phyloP scores from a whole-genome alignment of 441 rosid genomes.

The Pelargonium fulgidum region DNA sequence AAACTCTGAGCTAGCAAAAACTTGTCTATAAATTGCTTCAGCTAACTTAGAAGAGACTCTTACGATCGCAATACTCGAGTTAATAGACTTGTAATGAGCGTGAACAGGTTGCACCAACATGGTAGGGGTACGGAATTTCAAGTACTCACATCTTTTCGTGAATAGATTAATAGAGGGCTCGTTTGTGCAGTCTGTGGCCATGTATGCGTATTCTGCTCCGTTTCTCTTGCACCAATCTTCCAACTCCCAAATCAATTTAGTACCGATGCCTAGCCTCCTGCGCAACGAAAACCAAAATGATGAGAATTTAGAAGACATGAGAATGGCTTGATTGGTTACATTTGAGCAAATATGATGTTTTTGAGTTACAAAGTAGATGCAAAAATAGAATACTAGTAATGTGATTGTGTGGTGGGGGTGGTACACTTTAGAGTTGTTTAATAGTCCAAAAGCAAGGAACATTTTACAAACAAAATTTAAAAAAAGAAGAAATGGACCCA shows the following conservation, averaged over 20 bases:
- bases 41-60: slow-evolving; percentile 29
- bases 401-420: slow-evolving; percentile 1
- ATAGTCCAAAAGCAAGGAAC: neutral
- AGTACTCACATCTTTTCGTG: slow-evolving; percentile 43
- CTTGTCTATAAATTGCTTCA: slow-evolving; percentile 31
- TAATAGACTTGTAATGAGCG: slow-evolving; percentile 41
- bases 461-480: slow-evolving; percentile 7
- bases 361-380: neutral
- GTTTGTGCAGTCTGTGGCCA: slow-evolving; percentile 63
- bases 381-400: neutral
- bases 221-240: slow-evolving; percentile 61
- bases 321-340: neutral
- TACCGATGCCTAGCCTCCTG: slow-evolving; percentile 66
- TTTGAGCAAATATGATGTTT: neutral
- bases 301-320: neutral
- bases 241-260: slow-evolving; percentile 41
- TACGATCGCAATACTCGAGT: slow-evolving; percentile 27
- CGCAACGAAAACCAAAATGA: neutral
- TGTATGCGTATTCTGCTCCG: slow-evolving; percentile 57
- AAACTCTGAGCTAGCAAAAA: slow-evolving; percentile 43
- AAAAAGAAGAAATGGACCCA: neutral
- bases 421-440: slow-evolving; percentile 2
- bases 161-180: slow-evolving; percentile 57
- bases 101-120: slow-evolving; percentile 69
- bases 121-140: slow-evolving; percentile 47